Conservation (phyloP, 192 early-diverging fungal species). For the Helicostylum pulchrum region DNA sequence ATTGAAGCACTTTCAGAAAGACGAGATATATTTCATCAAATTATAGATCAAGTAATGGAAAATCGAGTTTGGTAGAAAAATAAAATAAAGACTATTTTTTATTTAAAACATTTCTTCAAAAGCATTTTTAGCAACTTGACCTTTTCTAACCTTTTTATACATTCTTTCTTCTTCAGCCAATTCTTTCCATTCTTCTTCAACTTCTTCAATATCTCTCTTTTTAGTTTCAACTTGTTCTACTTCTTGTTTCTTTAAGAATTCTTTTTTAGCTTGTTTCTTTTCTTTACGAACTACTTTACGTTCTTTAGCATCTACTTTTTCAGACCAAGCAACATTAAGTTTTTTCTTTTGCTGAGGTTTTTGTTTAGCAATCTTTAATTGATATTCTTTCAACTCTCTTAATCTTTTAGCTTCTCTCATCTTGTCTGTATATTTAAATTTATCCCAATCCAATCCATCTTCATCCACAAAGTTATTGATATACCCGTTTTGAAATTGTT, state of each 20-base stretch:
- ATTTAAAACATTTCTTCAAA: slow-evolving; percentile 46
- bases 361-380: background rate
- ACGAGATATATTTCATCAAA: slow-evolving; percentile 25
- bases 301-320: slow-evolving; percentile 66
- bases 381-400: slow-evolving; percentile 44
- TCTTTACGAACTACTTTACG: slow-evolving; percentile 59
- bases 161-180: slow-evolving; percentile 53
- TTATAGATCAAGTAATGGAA: slow-evolving; percentile 27
- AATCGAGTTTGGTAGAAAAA: slow-evolving; percentile 27
- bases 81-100: background rate
- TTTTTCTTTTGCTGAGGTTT: slow-evolving; percentile 15
- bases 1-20: slow-evolving; percentile 28
- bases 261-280: slow-evolving; percentile 62
- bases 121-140: slow-evolving; percentile 40
- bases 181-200: slow-evolving; percentile 56
- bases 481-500: background rate
- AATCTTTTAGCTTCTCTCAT: slow-evolving; percentile 64
- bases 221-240: slow-evolving; percentile 26
- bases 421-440: slow-evolving; percentile 69
- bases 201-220: slow-evolving; percentile 21
- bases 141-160: slow-evolving; percentile 59
- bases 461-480: background rate
- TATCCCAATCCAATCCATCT: slow-evolving; percentile 44
- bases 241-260: slow-evolving; percentile 38
- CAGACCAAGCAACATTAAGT: slow-evolving; percentile 59